Base-by-base conservation (phyloP, 768 basidiomycete species). In the Amanita pseudoporphyria region DNA sequence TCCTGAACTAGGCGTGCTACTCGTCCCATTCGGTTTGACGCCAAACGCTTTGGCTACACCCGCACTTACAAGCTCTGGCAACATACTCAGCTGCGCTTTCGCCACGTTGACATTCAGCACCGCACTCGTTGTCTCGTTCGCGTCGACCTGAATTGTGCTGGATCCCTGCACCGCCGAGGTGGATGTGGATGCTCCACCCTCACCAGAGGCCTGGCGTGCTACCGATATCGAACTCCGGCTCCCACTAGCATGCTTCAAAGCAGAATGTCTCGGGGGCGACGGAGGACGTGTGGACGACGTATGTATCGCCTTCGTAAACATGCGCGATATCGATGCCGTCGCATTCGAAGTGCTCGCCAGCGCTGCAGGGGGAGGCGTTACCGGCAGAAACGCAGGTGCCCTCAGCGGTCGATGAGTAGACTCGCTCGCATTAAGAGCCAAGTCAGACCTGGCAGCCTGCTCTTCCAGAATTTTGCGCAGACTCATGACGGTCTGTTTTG, bases 261-360 rank as follows among this genome's bases (percentile, higher is more conserved):
- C 67, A 24, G 69, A 71, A 24, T 66, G 66, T 7, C 67, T 63
- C 10, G 85, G 84, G 0, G 82, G 81, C 0, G 77, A 78, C 3
- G 76, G 78, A 2, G 81, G 67, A 3, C 80, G 73, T 1, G 84
- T 81, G 3, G 83, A 83, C 13, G 78, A 74, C 2, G 80, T 72
- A 55, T 73, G 71, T 36, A 61, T 68, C 28, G 63, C 71, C 53
- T 80, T 82, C 1, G 84, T 86, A 56, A 82, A 84, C 12, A 89
- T 73, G n/a, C 82, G 73, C 19, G 85, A 87, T 42, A 90, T 72
- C 24, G 81, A 84, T 1, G 87, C 87, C 1, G 87, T 90, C 1
- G 87, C 82, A 4, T 70, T 84, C 3, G 83, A 85, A 3, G 83
- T 82, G n/a, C 76, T 72, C 4, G 76, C 70, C 19, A 71, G 65